These are phyloP conservation scores for Paraconiothyrium sp. DNA, from an alignment of 2,329 filamentous ascomycete species.

Conservation along the genomic window DNA sequence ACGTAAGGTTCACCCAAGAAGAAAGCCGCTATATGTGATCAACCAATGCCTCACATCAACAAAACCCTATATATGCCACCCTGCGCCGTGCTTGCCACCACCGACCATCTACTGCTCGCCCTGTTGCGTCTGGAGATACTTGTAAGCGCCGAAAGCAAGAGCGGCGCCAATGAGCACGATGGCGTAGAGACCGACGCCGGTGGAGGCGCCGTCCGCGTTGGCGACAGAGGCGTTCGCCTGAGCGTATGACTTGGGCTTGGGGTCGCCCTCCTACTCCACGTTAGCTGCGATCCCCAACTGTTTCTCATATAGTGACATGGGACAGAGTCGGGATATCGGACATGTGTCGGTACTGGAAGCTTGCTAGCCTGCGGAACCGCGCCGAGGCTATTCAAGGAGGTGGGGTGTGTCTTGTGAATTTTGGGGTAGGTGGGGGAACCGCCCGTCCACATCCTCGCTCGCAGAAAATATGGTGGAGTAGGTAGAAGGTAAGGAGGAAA, in stretches of 20 bases:
- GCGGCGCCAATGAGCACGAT: constrained; percentile 80
- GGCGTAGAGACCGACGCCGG: constrained; percentile 84
- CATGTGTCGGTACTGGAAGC: too few species aligned
- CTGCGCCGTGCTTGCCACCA: neutral
- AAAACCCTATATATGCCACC: neutral
- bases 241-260: constrained; percentile 70
- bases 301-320: neutral
- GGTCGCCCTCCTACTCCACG: constrained; percentile 72
- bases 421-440: neutral
- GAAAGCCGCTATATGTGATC: neutral
- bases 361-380: too few species aligned
- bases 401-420: neutral
- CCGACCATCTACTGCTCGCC: constrained; percentile 11
- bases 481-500: neutral
- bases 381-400: neutral
- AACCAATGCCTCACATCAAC: neutral
- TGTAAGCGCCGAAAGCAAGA: constrained; percentile 82
- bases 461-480: constrained; percentile 2
- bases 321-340: neutral
- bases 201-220: constrained; percentile 60
- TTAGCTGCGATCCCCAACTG: neutral
- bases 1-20: neutral
- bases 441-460: neutral
- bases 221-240: constrained; percentile 59
- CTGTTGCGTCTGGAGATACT: constrained; percentile 75